Evolutionary conservation across 1,139 yeast genomes (phyloP), one percentile per base, ranked within the genome.

Genomic region (Geotrichum bryndzae): DNA sequence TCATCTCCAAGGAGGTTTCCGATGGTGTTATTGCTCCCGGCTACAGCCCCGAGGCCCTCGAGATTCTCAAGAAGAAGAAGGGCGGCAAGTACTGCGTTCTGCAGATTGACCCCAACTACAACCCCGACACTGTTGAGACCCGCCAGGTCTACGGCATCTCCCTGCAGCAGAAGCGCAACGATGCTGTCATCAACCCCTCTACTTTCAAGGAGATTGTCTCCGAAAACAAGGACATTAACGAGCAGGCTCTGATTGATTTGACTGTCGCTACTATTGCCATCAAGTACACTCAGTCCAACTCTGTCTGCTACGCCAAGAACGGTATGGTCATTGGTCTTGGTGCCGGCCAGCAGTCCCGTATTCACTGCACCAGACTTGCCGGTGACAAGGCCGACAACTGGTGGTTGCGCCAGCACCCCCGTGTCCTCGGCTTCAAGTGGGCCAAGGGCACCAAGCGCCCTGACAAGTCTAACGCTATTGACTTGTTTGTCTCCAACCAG

Each of bases 1-100:
- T 94, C 78, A 94, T 94, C 75, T 88, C 97, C 64, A 90, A 90
- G 79, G 99, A 94, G 80, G 99, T 94, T 55, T 87, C 96, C 54
- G 99, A 94, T 75, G 99, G 99, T 82, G 96, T 94, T 64, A 90
- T 94, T 80, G 99, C 99, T 53, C 99, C 99, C 70, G 98, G 97
- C 63, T 94, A 80, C 78, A 89, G 88, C 71, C 88, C 89, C 65
- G 98, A 88, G 76, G 99, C 99, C 59, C 82, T 94, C 71, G 96
- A 83, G 68, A 81, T 94, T 70, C 84, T 94, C 75, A 84, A 84
- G 76, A 88, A 89, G 82, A 94, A 94, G 84, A 94, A 94, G 84
- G 90, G 88, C 68, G 99, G 99, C 72, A 94, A 94, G 80, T 94
- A 94, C 82, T 91, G 97, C 79, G 88, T 94, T 66, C 81, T 94